Evolutionary conservation across 768 basidiomycete species (phyloP).

Genomic region (Trametes cubensis): DNA sequence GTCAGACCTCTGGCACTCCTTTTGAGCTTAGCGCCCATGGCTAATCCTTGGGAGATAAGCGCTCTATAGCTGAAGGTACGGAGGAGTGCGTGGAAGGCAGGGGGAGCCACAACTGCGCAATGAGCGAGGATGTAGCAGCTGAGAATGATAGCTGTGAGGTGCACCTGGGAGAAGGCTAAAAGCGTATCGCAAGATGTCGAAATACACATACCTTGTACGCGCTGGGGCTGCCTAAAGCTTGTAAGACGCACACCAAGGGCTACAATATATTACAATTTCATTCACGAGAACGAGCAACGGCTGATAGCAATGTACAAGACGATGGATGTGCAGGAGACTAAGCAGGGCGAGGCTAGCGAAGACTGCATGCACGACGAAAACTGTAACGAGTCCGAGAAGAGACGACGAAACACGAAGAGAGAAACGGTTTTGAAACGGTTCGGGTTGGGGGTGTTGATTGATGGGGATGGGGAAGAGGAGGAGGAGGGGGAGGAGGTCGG

Average conservation of each 20-base stretch:
- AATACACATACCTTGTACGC: background rate
- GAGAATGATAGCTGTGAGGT: background rate
- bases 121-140: background rate
- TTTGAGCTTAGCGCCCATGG: background rate
- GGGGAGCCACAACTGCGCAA: background rate
- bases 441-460: background rate
- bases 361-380: slow-evolving; percentile 1
- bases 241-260: background rate
- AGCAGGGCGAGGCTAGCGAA: slow-evolving; percentile 14
- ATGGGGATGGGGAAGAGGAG: background rate
- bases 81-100: background rate
- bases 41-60: background rate
- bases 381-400: background rate
- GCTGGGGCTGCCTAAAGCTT: background rate
- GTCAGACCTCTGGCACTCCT: slow-evolving; percentile 9
- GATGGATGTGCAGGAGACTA: background rate
- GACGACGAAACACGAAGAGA: background rate
- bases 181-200: too few species aligned
- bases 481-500: background rate
- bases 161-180: too few species aligned
- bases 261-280: slow-evolving; percentile 8
- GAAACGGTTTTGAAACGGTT: background rate
- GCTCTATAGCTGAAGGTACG: too few species aligned
- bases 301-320: slow-evolving; percentile 8
- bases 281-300: background rate